These are phyloP conservation scores for Pythium pyrilobum DNA, from an alignment of 352 stramenopile species.

Conservation along the genomic window DNA sequence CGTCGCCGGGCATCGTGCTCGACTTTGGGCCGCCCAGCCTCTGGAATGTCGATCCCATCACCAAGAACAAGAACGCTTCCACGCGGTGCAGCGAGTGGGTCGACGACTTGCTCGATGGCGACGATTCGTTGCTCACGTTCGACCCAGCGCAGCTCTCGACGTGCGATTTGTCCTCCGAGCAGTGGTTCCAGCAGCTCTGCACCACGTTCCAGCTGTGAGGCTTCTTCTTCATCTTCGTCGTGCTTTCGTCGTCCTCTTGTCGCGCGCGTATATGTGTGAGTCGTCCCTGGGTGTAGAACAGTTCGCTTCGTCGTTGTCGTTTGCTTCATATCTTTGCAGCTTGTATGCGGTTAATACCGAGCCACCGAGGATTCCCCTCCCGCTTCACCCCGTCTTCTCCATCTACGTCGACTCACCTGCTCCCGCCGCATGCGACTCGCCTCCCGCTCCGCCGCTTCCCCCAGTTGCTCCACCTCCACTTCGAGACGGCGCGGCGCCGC, in stretches of 20 bases:
- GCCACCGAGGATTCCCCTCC: too few species aligned
- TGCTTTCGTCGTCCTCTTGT: background rate
- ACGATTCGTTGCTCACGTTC: conserved; percentile 19
- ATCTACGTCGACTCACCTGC: too few species aligned
- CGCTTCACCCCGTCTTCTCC: too few species aligned
- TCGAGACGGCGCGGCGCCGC: background rate
- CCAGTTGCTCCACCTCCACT: background rate
- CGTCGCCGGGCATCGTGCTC: conserved; percentile 25
- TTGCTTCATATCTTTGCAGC: background rate
- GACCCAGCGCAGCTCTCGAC: conserved; percentile 4
- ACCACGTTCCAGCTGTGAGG: conserved; percentile 11
- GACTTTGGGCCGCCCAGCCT: conserved; percentile 52
- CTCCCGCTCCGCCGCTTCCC: background rate
- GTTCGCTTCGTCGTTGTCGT: too few species aligned
- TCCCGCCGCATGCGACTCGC: too few species aligned
- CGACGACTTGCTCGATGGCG: conserved; percentile 33
- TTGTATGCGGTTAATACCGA: too few species aligned
- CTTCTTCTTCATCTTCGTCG: background rate
- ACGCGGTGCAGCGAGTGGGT: conserved; percentile 30
- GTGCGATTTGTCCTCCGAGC: conserved; percentile 7
- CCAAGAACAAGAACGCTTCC: conserved; percentile 17
- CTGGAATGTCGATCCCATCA: conserved; percentile 29
- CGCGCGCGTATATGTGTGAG: background rate
- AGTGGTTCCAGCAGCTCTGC: conserved; percentile 13
- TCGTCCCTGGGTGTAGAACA: too few species aligned